These are phyloP conservation scores for Calonectria pauciramosa DNA, from an alignment of 2,329 filamentous ascomycete species.

Conservation along the genomic window DNA sequence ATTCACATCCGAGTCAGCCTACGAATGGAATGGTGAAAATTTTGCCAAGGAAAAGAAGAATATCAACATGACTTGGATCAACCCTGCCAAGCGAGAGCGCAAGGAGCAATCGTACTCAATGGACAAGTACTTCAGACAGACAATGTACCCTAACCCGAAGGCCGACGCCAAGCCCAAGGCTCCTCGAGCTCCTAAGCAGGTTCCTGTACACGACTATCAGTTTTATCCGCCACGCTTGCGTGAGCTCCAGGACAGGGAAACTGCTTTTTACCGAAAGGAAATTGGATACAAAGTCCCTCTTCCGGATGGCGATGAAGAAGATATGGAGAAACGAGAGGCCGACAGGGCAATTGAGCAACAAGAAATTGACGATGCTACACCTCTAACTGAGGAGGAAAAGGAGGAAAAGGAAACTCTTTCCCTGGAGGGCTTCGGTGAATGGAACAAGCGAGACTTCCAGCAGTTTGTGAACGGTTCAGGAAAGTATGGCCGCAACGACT, in stretches of 20 bases:
- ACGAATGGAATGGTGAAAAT: conserved; percentile 98
- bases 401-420: conserved; percentile 88
- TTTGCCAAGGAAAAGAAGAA: conserved; percentile 94
- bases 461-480: conserved; percentile 97
- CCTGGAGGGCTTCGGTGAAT: conserved; percentile 88
- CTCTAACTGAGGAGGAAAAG: conserved; percentile 90
- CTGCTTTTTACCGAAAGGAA: conserved; percentile 94
- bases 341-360: conserved; percentile 90
- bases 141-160: conserved; percentile 83
- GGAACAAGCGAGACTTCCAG: conserved; percentile 98
- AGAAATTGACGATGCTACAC: conserved; percentile 92
- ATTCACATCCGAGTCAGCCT: conserved; percentile 96
- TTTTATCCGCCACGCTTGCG: conserved; percentile 90
- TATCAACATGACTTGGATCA: conserved; percentile 96
- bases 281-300: conserved; percentile 95
- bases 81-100: conserved; percentile 96
- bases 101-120: conserved; percentile 99
- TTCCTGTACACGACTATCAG: conserved; percentile 94
- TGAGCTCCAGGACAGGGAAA: conserved; percentile 96
- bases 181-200: conserved; percentile 94
- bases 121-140: conserved; percentile 97
- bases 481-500: conserved; percentile 90
- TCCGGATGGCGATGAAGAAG: conserved; percentile 90
- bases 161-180: conserved; percentile 94
- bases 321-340: conserved; percentile 85